Evolutionary conservation across 2,329 filamentous ascomycete genomes (phyloP).

Genomic region (Didymella pinodella): DNA sequence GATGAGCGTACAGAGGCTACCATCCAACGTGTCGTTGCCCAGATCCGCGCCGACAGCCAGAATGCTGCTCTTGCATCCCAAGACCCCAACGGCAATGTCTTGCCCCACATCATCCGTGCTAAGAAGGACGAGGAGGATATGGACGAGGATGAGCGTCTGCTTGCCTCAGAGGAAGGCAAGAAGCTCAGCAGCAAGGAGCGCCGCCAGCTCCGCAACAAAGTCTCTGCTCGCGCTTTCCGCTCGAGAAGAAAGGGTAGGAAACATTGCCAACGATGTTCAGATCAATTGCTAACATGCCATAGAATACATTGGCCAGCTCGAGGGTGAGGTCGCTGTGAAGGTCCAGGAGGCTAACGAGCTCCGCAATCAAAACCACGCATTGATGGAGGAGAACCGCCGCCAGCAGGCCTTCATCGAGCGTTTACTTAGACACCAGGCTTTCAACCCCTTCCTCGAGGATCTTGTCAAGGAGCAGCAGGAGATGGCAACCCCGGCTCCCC

Average conservation of each 20-base stretch:
- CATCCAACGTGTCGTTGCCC: slow-evolving; percentile 89
- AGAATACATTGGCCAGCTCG: slow-evolving; percentile 98
- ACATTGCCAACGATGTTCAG: neutral
- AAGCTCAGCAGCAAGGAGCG: slow-evolving; percentile 98
- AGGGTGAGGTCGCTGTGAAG: slow-evolving; percentile 85
- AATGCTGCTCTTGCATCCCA: slow-evolving; percentile 60
- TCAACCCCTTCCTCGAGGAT: slow-evolving; percentile 58
- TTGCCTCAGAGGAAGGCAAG: slow-evolving; percentile 98
- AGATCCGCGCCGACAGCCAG: slow-evolving; percentile 80
- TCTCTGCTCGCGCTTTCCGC: slow-evolving; percentile 95
- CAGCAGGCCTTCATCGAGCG: slow-evolving; percentile 83
- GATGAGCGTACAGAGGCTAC: slow-evolving; percentile 76
- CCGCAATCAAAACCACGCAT: slow-evolving; percentile 78
- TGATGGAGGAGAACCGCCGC: slow-evolving; percentile 86
- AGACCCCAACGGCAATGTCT: slow-evolving; percentile 56
- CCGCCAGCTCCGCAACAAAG: slow-evolving; percentile 97
- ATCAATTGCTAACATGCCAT: slow-evolving; percentile 58
- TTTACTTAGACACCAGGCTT: slow-evolving; percentile 63
- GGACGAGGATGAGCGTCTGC: slow-evolving; percentile 93
- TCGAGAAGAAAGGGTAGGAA: slow-evolving; percentile 94
- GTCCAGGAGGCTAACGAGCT: slow-evolving; percentile 84
- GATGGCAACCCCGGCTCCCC: slow-evolving; percentile 43
- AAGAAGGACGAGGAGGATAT: slow-evolving; percentile 98
- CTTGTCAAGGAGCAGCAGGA: slow-evolving; percentile 52
- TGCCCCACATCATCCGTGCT: slow-evolving; percentile 73